phyloP scores from a whole-genome alignment of 495 filamentous ascomycete genomes.

The Penicillium pancosmium region DNA sequence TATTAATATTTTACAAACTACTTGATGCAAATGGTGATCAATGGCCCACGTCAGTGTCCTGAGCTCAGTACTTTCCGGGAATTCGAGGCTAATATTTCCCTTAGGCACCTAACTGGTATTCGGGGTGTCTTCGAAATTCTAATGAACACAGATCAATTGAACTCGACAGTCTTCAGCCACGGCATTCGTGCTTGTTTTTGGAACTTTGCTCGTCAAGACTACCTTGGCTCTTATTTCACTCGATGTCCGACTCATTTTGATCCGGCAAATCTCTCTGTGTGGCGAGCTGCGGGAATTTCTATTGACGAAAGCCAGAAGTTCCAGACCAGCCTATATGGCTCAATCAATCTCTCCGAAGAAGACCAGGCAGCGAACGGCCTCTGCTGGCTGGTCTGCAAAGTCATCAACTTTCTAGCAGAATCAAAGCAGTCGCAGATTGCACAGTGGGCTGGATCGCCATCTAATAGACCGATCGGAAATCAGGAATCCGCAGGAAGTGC shows the following conservation, averaged over 20 bases:
- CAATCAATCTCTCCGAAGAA: slow-evolving; percentile 25
- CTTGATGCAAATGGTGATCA: slow-evolving; percentile 38
- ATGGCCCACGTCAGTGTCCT: slow-evolving; percentile 39
- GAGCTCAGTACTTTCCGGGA: neutral
- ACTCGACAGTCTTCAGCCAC: slow-evolving; percentile 27
- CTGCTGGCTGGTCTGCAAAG: slow-evolving; percentile 40
- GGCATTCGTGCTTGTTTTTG: slow-evolving; percentile 43
- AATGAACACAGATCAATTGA: slow-evolving; percentile 13
- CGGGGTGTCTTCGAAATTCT: slow-evolving; percentile 34
- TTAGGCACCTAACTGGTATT: slow-evolving; percentile 39
- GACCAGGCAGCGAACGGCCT: slow-evolving; percentile 41
- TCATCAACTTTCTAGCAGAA: slow-evolving; percentile 43
- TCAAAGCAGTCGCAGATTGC: slow-evolving; percentile 40
- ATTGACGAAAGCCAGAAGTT: slow-evolving; percentile 35
- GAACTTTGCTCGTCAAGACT: slow-evolving; percentile 46
- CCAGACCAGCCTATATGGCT: slow-evolving; percentile 1
- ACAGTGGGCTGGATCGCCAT: slow-evolving; percentile 34
- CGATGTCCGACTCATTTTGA: slow-evolving; percentile 37
- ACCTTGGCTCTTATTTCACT: slow-evolving; percentile 42
- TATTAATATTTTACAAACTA: slow-evolving; percentile 39
- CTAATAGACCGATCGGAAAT: slow-evolving; percentile 10
- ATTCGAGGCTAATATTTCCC: neutral
- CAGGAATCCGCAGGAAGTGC: slow-evolving; percentile 6
- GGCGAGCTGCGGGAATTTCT: slow-evolving; percentile 40
- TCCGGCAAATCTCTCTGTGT: slow-evolving; percentile 34